Percentiles rank a stretch among this genome's conserved stretches.
Conservation (phyloP, 2,329 filamentous ascomycete genomes). For the Colletotrichum sansevieriae region DNA sequence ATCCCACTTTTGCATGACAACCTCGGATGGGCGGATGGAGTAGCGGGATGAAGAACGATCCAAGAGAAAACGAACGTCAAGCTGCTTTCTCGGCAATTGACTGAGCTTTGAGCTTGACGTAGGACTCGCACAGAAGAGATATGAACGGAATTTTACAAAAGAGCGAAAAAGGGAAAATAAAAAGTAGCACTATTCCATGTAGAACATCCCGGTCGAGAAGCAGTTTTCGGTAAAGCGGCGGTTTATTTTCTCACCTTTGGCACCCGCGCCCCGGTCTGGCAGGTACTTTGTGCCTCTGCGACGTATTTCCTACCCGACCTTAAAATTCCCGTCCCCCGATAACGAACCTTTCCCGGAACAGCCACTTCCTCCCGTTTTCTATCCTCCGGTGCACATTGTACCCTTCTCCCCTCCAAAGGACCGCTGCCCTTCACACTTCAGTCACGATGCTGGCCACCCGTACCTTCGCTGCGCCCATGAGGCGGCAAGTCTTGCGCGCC, state of each 20-base stretch:
- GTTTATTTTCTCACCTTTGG: conserved; percentile 25
- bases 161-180: too few species aligned
- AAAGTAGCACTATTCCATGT: too few species aligned
- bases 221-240: conserved; percentile 30
- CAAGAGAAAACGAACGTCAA: too few species aligned
- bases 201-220: conserved; percentile 5
- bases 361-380: conserved; percentile 39
- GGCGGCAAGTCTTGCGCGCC: conserved; percentile 82
- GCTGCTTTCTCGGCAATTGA: too few species aligned
- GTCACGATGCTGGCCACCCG: conserved; percentile 86
- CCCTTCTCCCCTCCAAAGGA: conserved; percentile 42
- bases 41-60: too few species aligned
- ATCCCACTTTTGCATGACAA: conserved; percentile 15
- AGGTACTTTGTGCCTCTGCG: too few species aligned
- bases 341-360: conserved; percentile 20
- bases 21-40: conserved; percentile 1
- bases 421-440: conserved; percentile 41
- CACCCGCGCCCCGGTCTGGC: conserved; percentile 8
- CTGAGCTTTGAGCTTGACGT: too few species aligned
- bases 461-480: conserved; percentile 80
- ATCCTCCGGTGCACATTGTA: conserved; percentile 33
- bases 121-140: too few species aligned
- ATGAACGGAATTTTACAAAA: too few species aligned
- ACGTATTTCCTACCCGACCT: background rate
- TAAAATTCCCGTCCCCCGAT: conserved; percentile 37